Percentiles rank a stretch among this genome's conserved stretches.
Evolutionary conservation across 2,329 filamentous ascomycete genomes (phyloP).

Genomic region (Talaromyces atroroseus): DNA sequence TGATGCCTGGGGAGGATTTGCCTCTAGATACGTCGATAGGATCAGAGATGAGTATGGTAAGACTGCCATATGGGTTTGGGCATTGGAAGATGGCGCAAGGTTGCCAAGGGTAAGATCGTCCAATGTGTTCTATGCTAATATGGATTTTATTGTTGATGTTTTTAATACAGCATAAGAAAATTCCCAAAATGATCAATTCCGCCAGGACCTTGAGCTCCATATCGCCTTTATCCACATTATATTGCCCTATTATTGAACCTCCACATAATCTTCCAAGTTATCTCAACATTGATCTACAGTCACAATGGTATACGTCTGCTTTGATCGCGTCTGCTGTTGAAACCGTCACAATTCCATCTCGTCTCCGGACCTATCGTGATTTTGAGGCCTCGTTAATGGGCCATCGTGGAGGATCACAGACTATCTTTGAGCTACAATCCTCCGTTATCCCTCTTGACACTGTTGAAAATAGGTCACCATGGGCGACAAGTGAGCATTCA

Average conservation of each 20-base stretch:
- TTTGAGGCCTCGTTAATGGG: slow-evolving; percentile 47
- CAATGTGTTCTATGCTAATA: neutral
- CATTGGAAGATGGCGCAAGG: slow-evolving; percentile 59
- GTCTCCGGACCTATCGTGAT: slow-evolving; percentile 40
- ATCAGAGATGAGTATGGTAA: slow-evolving; percentile 90
- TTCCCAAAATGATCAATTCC: slow-evolving; percentile 65
- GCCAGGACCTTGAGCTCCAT: slow-evolving; percentile 66
- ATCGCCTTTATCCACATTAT: slow-evolving; percentile 65
- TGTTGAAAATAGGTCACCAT: slow-evolving; percentile 5
- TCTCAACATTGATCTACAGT: slow-evolving; percentile 56
- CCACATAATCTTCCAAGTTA: slow-evolving; percentile 53
- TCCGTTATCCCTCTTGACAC: slow-evolving; percentile 43
- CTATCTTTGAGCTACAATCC: slow-evolving; percentile 69
- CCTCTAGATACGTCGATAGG: slow-evolving; percentile 65
- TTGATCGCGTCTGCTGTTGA: slow-evolving; percentile 73
- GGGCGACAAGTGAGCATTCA: slow-evolving; percentile 5
- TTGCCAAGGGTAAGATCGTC: slow-evolving; percentile 47
- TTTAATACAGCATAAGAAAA: slow-evolving; percentile 47
- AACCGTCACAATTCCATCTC: slow-evolving; percentile 68
- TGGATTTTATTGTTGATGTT: slow-evolving; percentile 10
- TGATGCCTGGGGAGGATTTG: slow-evolving; percentile 78
- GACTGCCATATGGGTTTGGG: slow-evolving; percentile 80
- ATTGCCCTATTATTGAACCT: slow-evolving; percentile 67
- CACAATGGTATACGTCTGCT: slow-evolving; percentile 74
- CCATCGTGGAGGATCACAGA: slow-evolving; percentile 61